phyloP scores from a whole-genome alignment of 768 basidiomycete genomes.

The Boletus pseudo-olivaceus region DNA sequence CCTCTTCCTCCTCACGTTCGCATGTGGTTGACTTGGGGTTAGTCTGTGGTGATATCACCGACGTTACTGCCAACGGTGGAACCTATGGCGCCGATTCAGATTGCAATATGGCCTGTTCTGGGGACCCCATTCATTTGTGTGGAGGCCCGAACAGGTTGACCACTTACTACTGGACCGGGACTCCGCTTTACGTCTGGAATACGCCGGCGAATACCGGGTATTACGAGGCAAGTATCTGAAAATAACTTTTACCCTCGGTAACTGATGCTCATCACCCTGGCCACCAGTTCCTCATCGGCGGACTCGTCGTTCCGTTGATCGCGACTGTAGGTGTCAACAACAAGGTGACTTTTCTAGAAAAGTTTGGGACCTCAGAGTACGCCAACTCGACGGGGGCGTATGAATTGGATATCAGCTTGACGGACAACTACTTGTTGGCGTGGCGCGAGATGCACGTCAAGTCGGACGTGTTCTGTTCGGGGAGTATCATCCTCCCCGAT shows the following conservation, averaged over 20 bases:
- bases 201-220: conserved; percentile 60
- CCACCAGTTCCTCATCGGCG: conserved; percentile 44
- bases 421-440: conserved; percentile 39
- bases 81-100: conserved; percentile 33
- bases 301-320: conserved; percentile 68
- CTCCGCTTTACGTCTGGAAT: conserved; percentile 55
- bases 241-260: background rate
- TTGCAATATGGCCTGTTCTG: conserved; percentile 56
- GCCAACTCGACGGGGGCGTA: conserved; percentile 73
- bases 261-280: background rate
- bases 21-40: no score
- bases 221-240: conserved; percentile 59
- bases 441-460: conserved; percentile 79
- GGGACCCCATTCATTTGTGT: conserved; percentile 67
- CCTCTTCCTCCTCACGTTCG: no score
- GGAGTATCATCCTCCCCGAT: conserved; percentile 69
- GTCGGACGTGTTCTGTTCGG: conserved; percentile 80
- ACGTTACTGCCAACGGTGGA: conserved; percentile 42
- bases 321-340: conserved; percentile 77
- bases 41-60: conserved; percentile 70
- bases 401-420: conserved; percentile 66
- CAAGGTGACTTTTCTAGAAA: conserved; percentile 80
- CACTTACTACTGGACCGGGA: conserved; percentile 53
- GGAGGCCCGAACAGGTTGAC: conserved; percentile 54
- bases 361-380: conserved; percentile 59